Evolutionary conservation across 768 basidiomycete species (phyloP), one percentile per base, ranked within the genome.

Genomic region (Kwoniella heveanensis): DNA sequence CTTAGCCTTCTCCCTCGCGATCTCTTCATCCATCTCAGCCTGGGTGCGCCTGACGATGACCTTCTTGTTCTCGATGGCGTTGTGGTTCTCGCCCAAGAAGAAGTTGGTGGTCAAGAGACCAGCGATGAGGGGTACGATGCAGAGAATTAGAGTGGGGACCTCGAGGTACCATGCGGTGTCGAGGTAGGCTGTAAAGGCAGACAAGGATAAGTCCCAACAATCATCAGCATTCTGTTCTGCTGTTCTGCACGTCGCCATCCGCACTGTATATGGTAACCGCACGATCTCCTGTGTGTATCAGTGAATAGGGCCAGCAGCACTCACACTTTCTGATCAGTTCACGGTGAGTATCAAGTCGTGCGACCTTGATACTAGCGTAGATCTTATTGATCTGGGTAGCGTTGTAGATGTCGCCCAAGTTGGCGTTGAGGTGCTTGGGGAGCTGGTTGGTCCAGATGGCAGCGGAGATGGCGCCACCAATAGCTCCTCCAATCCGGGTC

Each of bases 401-500:
- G 22, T 51, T 59, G 39, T 47, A 32, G 8, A 21, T 9, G 24
- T 50, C 39, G 5, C 57, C 57, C 17, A 59, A 25, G 24, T 59
- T 26, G 7, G 25, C 44, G 9, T 13, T 26, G 13, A 80, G 54
- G 32, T 73, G 63, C 4, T 17, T 53, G 0, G 65, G 64, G 0
- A 67, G 30, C 24, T 54, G 37, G 8, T 61, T 44, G 19, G 27
- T 65, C 73, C 77, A 78, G 2, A 77, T 47, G 2, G 72, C 68
- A n/a, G 61, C 57, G 2, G 74, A 70, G 57, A 80, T 77, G 7
- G 81, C 79, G 1, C 65, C 70, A 1, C 77, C 79, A 52, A 80
- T 71, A 0, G 74, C 69, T 46, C 71, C 74, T n/a, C 81, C 81
- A 25, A 81, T 72, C 54, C 69, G 66, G n/a, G 81, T 76, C 65